Percentiles rank a stretch among this genome's conserved stretches.
These are phyloP conservation scores for Huntiella omanensis DNA, from an alignment of 2,329 filamentous ascomycete species.

Conservation along the genomic window DNA sequence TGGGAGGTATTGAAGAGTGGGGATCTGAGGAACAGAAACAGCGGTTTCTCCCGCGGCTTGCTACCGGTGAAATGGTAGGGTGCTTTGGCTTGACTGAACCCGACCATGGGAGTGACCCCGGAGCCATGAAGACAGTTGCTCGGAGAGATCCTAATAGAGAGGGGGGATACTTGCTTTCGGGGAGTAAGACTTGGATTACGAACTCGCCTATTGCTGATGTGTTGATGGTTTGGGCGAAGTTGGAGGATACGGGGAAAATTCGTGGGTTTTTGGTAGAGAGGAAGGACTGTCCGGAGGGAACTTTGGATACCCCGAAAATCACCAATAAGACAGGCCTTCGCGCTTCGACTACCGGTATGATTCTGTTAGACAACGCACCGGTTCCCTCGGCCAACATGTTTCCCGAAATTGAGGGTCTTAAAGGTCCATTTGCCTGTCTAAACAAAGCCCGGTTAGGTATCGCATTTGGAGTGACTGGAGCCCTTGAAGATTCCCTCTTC, in stretches of 20 bases:
- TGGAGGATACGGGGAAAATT: conserved; percentile 83
- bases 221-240: conserved; percentile 78
- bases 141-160: conserved; percentile 68
- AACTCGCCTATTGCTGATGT: conserved; percentile 82
- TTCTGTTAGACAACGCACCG: conserved; percentile 79
- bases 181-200: conserved; percentile 88
- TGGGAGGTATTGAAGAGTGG: conserved; percentile 82
- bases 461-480: conserved; percentile 81
- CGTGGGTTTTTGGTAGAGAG: conserved; percentile 81
- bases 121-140: conserved; percentile 77
- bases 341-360: conserved; percentile 93
- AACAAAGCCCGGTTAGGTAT: conserved; percentile 91
- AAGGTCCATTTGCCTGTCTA: conserved; percentile 79
- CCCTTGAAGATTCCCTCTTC: conserved; percentile 75
- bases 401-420: conserved; percentile 68
- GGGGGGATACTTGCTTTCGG: conserved; percentile 61
- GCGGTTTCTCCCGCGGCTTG: conserved; percentile 60
- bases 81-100: conserved; percentile 85
- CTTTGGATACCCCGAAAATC: conserved; percentile 75
- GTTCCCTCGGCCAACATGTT: conserved; percentile 89
- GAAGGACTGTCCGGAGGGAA: conserved; percentile 66
- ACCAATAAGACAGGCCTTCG: conserved; percentile 91
- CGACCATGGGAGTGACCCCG: conserved; percentile 82
- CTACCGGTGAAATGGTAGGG: conserved; percentile 63
- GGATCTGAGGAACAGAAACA: conserved; percentile 78